Evolutionary conservation across 2,329 filamentous ascomycete species (phyloP), one percentile per base, ranked within the genome.

Genomic region (Colletotrichum karsti): DNA sequence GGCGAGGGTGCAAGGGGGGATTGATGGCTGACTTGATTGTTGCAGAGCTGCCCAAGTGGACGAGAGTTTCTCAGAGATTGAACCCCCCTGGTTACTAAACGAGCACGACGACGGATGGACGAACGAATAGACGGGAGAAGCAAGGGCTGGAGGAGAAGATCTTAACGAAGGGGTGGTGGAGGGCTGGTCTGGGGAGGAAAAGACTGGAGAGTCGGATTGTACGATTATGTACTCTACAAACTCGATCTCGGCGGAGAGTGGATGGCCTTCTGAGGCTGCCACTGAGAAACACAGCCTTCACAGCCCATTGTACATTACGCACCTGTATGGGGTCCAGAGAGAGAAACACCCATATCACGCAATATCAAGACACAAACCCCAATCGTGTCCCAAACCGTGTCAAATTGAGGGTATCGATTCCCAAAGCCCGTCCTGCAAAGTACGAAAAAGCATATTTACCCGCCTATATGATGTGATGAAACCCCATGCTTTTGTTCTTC

Each of bases 71-170:
- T 72, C 95, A 98, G 81, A 87, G 95, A 82, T 78, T 98, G 79
- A 98, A 98, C 81, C 95, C 95, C 66, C 95, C 95, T 51, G 95
- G 95, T 83, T 98, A 95, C 82, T 98, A 90, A 83, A 59, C 46
- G 20, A 51, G 22, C 15, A 37, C 15, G 20, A 46, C 10, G 15
- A 39, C 42, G 39, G 44, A 8, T 10, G 26, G 15, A 39, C 42
- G 39, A 57, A 8, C n/a, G 26, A 22, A 20, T 8, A n/a, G 15
- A 22, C 8, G 15, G 12, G 7, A 3, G 30, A 12, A 15, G 41
- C 20, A 8, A 7, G 42, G 15, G n/a, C n/a, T n/a, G n/a, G n/a
- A n/a, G n/a, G n/a, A n/a, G n/a, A n/a, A n/a, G n/a, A n/a, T n/a
- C n/a, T n/a, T n/a, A 10, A 33, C 37, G 10, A 15, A 60, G 10